Conservation (phyloP, 169 alveolate genomes). For the Cryptosporidium ryanae region DNA sequence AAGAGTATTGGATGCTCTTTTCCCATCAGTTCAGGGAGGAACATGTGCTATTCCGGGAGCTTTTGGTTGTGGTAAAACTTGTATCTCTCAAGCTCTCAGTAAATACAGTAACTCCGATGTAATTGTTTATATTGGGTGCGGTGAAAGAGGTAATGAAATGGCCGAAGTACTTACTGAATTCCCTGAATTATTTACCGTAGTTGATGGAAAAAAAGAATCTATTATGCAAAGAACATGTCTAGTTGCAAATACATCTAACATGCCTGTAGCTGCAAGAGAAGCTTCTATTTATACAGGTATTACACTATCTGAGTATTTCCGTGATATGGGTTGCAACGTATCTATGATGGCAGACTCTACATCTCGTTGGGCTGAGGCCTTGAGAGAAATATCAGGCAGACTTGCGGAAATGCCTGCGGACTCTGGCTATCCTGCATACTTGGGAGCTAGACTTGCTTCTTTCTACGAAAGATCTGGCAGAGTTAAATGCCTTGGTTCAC, state of each 20-base stretch:
- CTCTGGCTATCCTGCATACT: conserved; percentile 99
- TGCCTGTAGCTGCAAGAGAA: conserved; percentile 99
- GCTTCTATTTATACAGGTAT: conserved; percentile 99
- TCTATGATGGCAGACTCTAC: conserved; percentile 99
- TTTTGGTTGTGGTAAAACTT: conserved; percentile 99
- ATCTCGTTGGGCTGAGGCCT: conserved; percentile 99
- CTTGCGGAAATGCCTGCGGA: conserved; percentile 99
- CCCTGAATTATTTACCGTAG: conserved; percentile 96
- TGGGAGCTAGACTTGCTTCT: conserved; percentile 97
- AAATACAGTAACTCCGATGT: conserved; percentile 97
- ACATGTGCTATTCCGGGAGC: conserved; percentile 99
- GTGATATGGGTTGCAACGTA: conserved; percentile 99
- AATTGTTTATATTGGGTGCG: conserved; percentile 99
- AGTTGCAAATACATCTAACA: conserved; percentile 99
- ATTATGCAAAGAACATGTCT: conserved; percentile 99
- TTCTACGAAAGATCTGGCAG: conserved; percentile 97
- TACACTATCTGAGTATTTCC: conserved; percentile 98
- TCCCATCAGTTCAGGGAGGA: conserved; percentile 98
- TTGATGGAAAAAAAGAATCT: conserved; percentile 91
- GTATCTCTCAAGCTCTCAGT: conserved; percentile 97
- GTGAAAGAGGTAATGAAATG: conserved; percentile 99
- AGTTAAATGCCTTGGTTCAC: conserved; percentile 97
- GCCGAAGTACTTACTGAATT: conserved; percentile 99
- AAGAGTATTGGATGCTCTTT: conserved; percentile 96
- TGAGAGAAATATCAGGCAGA: conserved; percentile 99